Evolutionary conservation across 108 stramenopile genomes (phyloP).

Genomic region (Fragilariopsis cylindrus): DNA sequence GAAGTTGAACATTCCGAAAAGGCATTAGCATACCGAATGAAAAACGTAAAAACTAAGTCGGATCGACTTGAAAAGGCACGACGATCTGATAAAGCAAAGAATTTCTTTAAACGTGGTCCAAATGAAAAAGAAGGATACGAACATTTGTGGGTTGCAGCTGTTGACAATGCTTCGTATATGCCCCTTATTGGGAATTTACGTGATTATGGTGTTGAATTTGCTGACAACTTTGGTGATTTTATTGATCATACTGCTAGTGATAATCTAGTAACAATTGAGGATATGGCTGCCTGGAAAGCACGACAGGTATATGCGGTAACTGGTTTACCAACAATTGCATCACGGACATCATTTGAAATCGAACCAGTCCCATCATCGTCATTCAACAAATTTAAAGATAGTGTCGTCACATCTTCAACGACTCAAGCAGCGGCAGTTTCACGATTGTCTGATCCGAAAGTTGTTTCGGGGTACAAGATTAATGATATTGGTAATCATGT

Average conservation of each 20-base stretch:
- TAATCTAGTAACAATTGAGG: conserved; percentile 65
- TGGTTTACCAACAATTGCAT: conserved; percentile 76
- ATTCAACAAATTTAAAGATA: conserved; percentile 24
- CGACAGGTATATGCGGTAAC: conserved; percentile 75
- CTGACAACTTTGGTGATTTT: conserved; percentile 88
- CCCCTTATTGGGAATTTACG: conserved; percentile 70
- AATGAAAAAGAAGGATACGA: conserved; percentile 76
- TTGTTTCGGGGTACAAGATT: conserved; percentile 77
- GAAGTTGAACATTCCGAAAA: conserved; percentile 44
- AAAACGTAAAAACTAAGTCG: conserved; percentile 40
- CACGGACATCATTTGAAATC: conserved; percentile 79
- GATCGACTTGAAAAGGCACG: conserved; percentile 67
- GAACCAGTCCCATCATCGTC: conserved; percentile 59
- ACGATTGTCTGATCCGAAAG: conserved; percentile 38
- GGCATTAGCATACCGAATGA: conserved; percentile 57
- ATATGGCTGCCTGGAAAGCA: conserved; percentile 84
- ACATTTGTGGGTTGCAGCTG: conserved; percentile 74
- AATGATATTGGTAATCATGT: conserved; percentile 81
- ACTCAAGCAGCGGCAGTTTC: conserved; percentile 28
- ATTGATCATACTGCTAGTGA: conserved; percentile 63
- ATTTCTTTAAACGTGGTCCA: conserved; percentile 64
- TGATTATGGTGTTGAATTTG: conserved; percentile 83
- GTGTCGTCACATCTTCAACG: conserved; percentile 24
- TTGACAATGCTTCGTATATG: conserved; percentile 71
- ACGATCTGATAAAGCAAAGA: conserved; percentile 59